Percentiles rank a stretch among this genome's conserved stretches.
phyloP scores from a whole-genome alignment of 2,329 filamentous ascomycete species.

The Coniochaeta prunicola region DNA sequence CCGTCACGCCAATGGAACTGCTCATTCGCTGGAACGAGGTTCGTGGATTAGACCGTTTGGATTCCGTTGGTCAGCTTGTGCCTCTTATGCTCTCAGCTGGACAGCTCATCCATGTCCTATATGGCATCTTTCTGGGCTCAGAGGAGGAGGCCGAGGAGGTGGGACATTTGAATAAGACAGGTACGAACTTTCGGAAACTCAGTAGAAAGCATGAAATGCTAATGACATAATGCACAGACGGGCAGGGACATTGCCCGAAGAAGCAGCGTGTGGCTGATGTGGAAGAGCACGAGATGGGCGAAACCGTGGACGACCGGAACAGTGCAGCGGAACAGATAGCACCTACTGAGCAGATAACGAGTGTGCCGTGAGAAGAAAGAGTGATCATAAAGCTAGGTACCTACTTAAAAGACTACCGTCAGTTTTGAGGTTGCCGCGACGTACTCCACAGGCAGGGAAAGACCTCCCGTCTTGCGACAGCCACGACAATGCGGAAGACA shows the following conservation, averaged over 20 bases:
- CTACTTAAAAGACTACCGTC: too few relatives aligned
- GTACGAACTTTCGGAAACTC: neutral
- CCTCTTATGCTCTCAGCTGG: neutral
- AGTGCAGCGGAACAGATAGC: too few relatives aligned
- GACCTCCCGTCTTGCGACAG: too few relatives aligned
- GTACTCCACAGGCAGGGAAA: too few relatives aligned
- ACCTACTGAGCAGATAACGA: too few relatives aligned
- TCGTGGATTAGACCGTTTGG: neutral
- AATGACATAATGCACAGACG: neutral
- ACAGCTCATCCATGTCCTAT: slow-evolving; percentile 1
- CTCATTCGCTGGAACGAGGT: slow-evolving; percentile 1
- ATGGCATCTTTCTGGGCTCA: neutral
- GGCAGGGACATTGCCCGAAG: neutral
- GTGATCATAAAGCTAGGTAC: too few relatives aligned
- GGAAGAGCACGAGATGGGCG: neutral
- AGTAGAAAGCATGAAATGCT: neutral
- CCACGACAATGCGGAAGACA: too few relatives aligned
- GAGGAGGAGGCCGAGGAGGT: neutral
- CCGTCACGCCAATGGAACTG: slow-evolving; percentile 1
- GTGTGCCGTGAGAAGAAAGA: too few relatives aligned
- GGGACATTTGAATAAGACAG: neutral
- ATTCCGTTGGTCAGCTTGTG: slow-evolving; percentile 3
- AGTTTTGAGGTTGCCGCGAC: too few relatives aligned
- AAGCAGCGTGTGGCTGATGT: neutral
- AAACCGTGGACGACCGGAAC: neutral